Conservation (phyloP, 306 rosid genomes). For the Malus sieversii region DNA sequence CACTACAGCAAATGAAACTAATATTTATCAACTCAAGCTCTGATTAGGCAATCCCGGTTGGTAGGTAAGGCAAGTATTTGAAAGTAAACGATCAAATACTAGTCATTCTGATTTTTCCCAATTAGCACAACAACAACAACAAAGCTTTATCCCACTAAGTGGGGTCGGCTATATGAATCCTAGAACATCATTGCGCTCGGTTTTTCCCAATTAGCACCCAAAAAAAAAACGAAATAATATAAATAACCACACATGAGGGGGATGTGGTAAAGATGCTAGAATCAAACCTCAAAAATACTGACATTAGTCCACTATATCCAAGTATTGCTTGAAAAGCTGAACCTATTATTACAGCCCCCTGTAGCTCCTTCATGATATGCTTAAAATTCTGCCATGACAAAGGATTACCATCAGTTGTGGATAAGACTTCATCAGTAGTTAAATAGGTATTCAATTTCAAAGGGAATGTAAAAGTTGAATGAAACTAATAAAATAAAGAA, state of each 20-base stretch:
- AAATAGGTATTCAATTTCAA: not conserved
- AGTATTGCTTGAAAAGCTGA: conserved; percentile 86
- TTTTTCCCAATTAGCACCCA: not conserved
- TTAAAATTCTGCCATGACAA: conserved; percentile 64
- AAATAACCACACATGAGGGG: not conserved
- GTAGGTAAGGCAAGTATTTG: conserved; percentile 1
- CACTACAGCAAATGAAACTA: not conserved
- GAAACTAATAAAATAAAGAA: not conserved
- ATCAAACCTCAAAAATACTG: conserved; percentile 68
- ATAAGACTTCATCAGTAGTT: not conserved
- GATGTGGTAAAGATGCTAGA: conserved; percentile 3
- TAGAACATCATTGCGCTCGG: no score
- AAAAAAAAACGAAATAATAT: not conserved
- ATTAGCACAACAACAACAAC: not conserved
- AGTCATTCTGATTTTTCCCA: not conserved
- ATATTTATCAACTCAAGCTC: not conserved
- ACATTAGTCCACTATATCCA: conserved; percentile 94
- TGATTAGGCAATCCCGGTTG: not conserved
- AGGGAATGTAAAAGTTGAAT: not conserved
- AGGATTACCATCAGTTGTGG: not conserved
- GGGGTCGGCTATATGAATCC: no score
- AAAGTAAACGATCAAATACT: not conserved
- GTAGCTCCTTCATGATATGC: conserved; percentile 97
- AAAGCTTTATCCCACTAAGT: no score
- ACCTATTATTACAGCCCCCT: conserved; percentile 87